Percentiles rank a stretch among this genome's conserved stretches.
Evolutionary conservation across 306 rosid species (phyloP).

Genomic region (Rosa lucieae): DNA sequence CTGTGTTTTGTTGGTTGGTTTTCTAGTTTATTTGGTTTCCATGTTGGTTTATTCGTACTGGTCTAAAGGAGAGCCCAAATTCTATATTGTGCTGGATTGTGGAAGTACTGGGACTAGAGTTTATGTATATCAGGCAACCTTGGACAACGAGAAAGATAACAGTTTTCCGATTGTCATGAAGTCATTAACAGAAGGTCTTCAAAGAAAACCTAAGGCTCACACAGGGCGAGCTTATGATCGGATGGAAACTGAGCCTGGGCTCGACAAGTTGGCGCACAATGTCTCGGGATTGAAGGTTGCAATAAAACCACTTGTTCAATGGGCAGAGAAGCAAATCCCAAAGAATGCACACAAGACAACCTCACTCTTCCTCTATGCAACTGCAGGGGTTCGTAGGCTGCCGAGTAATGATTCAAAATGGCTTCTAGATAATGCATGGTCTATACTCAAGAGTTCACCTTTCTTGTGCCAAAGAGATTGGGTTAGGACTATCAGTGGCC

Average conservation of each 20-base stretch:
- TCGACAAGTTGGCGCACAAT: slow-evolving; percentile 75
- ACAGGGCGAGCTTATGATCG: slow-evolving; percentile 85
- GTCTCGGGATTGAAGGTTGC: slow-evolving; percentile 61
- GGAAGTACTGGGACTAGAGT: slow-evolving; percentile 93
- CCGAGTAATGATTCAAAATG: slow-evolving; percentile 61
- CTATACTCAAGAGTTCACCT: slow-evolving; percentile 70
- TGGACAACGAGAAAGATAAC: slow-evolving; percentile 38
- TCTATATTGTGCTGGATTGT: slow-evolving; percentile 80
- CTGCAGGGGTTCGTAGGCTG: slow-evolving; percentile 90
- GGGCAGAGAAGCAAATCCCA: slow-evolving; percentile 93
- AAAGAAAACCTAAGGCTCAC: slow-evolving; percentile 34
- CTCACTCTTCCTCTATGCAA: slow-evolving; percentile 75
- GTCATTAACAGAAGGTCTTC: slow-evolving; percentile 40
- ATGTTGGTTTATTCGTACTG: slow-evolving; percentile 59
- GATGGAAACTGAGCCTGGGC: slow-evolving; percentile 93
- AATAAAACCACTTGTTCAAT: slow-evolving; percentile 68
- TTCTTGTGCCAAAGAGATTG: slow-evolving; percentile 67
- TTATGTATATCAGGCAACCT: slow-evolving; percentile 67
- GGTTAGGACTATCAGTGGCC: slow-evolving; percentile 76
- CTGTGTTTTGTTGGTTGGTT: slow-evolving; percentile 44
- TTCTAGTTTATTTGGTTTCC: slow-evolving; percentile 52
- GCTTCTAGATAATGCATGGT: slow-evolving; percentile 85
- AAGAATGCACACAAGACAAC: slow-evolving; percentile 60
- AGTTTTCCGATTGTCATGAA: slow-evolving; percentile 64
- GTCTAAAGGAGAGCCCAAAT: slow-evolving; percentile 60